Conservation (phyloP, 2,329 filamentous ascomycete genomes). For the Talaromyces sp. region DNA sequence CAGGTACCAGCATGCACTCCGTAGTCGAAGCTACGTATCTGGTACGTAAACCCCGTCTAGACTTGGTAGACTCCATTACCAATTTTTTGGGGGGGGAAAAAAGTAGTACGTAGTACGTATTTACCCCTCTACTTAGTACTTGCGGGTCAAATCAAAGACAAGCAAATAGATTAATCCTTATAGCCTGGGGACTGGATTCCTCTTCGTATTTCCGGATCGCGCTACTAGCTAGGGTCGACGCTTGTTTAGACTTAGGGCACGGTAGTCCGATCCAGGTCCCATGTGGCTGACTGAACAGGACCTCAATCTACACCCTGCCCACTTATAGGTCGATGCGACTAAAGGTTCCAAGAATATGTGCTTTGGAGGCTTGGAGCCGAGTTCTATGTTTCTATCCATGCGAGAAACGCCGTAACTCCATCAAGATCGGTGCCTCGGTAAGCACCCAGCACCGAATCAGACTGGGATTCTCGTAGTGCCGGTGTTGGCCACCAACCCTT, state of each 20-base stretch:
- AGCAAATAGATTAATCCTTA: not conserved
- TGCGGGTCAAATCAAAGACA: not conserved
- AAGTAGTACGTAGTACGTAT: not conserved
- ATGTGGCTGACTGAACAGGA: conserved; percentile 14
- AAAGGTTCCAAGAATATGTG: not conserved
- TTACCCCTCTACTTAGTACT: not conserved
- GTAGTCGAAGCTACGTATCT: not conserved
- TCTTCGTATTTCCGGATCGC: not conserved
- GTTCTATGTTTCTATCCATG: not conserved
- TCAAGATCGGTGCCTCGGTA: not conserved
- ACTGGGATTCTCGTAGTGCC: not conserved
- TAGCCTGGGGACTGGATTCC: not conserved
- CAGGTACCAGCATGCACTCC: not conserved
- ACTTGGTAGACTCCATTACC: not conserved
- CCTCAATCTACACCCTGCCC: not conserved
- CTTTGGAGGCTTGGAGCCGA: not conserved
- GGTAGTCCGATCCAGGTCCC: conserved; percentile 9
- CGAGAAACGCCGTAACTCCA: not conserved
- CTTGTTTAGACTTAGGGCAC: not conserved
- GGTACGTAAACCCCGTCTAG: not conserved
- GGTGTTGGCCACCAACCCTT: not conserved
- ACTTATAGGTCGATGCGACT: conserved; percentile 5
- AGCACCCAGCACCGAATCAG: not conserved
- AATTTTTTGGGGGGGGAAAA: no score
- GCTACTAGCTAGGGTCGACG: not conserved